Conservation (phyloP, 1,284 basidiomycete genomes). For the Microbotryum scabiosae region DNA sequence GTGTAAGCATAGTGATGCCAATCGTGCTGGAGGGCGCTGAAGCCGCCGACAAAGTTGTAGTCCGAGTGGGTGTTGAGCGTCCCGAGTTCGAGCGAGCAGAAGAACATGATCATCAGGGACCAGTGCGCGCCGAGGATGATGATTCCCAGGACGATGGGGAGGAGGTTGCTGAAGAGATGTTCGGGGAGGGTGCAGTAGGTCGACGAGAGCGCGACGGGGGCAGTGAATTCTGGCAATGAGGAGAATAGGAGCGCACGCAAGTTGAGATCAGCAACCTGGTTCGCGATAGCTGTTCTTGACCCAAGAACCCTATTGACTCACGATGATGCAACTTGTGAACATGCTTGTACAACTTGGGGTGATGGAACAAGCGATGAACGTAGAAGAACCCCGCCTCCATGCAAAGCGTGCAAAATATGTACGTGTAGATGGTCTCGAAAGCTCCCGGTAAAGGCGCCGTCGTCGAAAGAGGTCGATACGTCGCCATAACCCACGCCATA, state of each 20-base stretch:
- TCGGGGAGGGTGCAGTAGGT: slow-evolving; percentile 22
- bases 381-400: slow-evolving; percentile 18
- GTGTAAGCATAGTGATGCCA: slow-evolving; percentile 18
- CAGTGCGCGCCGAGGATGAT: slow-evolving; percentile 12
- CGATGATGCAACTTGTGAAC: slow-evolving; percentile 26
- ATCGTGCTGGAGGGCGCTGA: slow-evolving; percentile 13
- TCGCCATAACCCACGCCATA: not conserved
- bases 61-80: slow-evolving; percentile 19
- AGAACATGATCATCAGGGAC: slow-evolving; percentile 13
- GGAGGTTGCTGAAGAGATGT: slow-evolving; percentile 19
- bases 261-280: too few species aligned
- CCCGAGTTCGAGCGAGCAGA: slow-evolving; percentile 9
- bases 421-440: not conserved
- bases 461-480: not conserved
- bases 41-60: slow-evolving; percentile 17
- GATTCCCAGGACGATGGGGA: slow-evolving; percentile 16
- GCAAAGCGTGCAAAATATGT: not conserved
- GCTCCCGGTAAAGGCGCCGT: not conserved
- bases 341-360: slow-evolving; percentile 3
- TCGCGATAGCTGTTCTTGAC: too few species aligned
- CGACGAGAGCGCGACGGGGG: slow-evolving; percentile 20
- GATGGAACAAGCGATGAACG: slow-evolving; percentile 19
- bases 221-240: slow-evolving; percentile 10
- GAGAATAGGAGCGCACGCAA: too few species aligned
- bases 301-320: not conserved